Conservation (phyloP, 169 alveolate species). For the Eimeria tenella region DNA sequence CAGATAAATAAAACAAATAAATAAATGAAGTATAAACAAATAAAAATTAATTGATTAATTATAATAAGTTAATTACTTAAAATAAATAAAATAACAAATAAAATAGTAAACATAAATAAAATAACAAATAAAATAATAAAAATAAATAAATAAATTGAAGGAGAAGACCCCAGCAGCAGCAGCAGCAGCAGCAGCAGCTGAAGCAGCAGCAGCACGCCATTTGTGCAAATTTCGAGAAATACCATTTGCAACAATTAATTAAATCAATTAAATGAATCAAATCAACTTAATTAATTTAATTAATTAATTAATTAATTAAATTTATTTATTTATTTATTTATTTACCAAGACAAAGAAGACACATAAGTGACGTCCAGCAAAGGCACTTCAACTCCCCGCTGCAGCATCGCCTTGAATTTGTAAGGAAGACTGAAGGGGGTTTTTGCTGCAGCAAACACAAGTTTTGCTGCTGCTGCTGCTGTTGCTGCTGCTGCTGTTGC, state of each 20-base stretch:
- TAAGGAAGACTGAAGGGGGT: conserved; percentile 88
- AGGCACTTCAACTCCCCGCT: conserved; percentile 86
- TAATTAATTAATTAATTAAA: too few relatives aligned
- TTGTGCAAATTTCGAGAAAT: background rate
- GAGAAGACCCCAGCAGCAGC: background rate
- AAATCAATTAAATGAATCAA: background rate
- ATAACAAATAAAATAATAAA: too few relatives aligned
- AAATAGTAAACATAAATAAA: too few relatives aligned
- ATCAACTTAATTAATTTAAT: background rate
- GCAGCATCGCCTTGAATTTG: conserved; percentile 88
- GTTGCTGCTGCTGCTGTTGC: too few relatives aligned
- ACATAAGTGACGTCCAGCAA: conserved; percentile 83
- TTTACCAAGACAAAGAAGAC: conserved; percentile 84
- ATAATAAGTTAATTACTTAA: too few relatives aligned
- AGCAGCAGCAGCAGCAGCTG: background rate
- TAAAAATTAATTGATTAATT: too few relatives aligned
- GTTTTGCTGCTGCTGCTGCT: background rate
- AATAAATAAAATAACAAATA: too few relatives aligned
- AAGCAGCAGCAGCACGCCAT: too few relatives aligned
- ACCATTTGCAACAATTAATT: background rate
- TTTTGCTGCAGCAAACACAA: conserved; percentile 86
- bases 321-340: background rate
- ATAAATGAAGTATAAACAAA: too few relatives aligned
- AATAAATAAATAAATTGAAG: too few relatives aligned
- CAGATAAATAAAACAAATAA: too few relatives aligned